Conservation (phyloP, 306 rosid genomes). For the Castanospermum australe region DNA sequence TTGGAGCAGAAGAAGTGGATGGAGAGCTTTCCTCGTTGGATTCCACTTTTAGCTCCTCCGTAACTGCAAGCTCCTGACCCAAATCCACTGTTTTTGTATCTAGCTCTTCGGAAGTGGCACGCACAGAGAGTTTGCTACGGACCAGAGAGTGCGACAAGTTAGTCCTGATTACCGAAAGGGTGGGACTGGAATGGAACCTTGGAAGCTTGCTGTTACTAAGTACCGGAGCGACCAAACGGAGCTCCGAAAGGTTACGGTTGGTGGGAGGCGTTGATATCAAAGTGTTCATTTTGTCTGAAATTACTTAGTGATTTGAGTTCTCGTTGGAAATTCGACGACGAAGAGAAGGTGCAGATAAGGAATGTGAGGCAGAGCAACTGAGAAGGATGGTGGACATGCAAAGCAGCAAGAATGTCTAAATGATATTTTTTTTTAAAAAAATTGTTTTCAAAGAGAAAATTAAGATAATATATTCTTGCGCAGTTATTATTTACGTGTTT, state of each 20-base stretch:
- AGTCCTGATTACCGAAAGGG: neutral
- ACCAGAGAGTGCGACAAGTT: neutral
- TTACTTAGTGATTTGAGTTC: neutral
- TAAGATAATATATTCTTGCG: no score
- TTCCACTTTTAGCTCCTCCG: conserved; percentile 31
- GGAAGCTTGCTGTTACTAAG: neutral
- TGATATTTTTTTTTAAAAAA: no score
- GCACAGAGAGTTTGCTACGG: conserved; percentile 35
- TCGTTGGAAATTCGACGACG: neutral
- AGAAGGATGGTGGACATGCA: neutral
- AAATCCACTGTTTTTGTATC: conserved; percentile 34
- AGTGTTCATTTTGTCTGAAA: conserved; percentile 37
- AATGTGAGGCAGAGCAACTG: neutral
- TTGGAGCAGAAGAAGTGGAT: conserved; percentile 48
- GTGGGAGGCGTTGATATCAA: conserved; percentile 37
- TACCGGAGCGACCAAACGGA: neutral
- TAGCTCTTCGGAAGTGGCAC: conserved; percentile 64
- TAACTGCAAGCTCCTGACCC: neutral
- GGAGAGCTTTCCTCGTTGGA: conserved; percentile 29
- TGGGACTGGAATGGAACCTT: neutral
- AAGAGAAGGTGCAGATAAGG: conserved; percentile 2
- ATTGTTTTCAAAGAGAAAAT: no score
- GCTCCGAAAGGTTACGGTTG: conserved; percentile 31
- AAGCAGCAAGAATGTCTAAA: neutral
- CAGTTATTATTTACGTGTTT: no score